These are phyloP conservation scores for Aquilaria yunnanensis DNA, from an alignment of 345 rosid genomes.

Conservation along the genomic window DNA sequence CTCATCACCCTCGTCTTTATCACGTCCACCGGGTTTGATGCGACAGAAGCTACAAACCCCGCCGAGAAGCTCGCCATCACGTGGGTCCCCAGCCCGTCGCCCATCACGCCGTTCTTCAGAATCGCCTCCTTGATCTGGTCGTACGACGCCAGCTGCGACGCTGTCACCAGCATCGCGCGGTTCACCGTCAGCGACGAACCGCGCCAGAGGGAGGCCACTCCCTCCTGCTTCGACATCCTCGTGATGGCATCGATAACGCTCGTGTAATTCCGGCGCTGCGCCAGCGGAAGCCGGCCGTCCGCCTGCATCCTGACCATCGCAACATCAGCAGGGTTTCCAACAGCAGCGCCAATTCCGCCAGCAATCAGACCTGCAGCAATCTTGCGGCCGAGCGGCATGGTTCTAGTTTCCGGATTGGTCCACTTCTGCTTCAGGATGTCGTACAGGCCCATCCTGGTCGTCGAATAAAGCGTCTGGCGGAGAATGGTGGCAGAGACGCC, in stretches of 20 bases:
- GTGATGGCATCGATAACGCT: slow-evolving; percentile 69
- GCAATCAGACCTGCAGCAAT: slow-evolving; percentile 64
- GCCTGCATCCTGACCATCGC: slow-evolving; percentile 96
- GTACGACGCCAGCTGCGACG: slow-evolving; percentile 80
- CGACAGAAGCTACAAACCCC: slow-evolving; percentile 80
- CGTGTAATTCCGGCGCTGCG: slow-evolving; percentile 67
- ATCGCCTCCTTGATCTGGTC: slow-evolving; percentile 75
- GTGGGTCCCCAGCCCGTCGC: slow-evolving; percentile 69
- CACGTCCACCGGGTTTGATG: slow-evolving; percentile 82
- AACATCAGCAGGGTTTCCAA: slow-evolving; percentile 91
- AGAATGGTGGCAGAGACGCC: slow-evolving; percentile 87
- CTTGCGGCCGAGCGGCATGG: slow-evolving; percentile 46
- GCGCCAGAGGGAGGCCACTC: slow-evolving; percentile 76
- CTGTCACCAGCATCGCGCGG: slow-evolving; percentile 86
- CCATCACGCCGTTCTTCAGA: slow-evolving; percentile 41
- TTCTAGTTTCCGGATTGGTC: slow-evolving; percentile 59
- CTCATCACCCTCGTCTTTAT: slow-evolving; percentile 87
- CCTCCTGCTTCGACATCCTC: slow-evolving; percentile 66
- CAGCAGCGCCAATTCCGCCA: slow-evolving; percentile 76
- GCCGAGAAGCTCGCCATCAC: slow-evolving; percentile 77
- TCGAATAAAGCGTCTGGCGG: slow-evolving; percentile 78
- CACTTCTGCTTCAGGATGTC: slow-evolving; percentile 61
- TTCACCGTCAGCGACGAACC: slow-evolving; percentile 75
- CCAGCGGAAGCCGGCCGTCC: slow-evolving; percentile 66
- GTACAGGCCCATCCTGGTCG: slow-evolving; percentile 88